Conservation (phyloP, 768 basidiomycete species). For the Tricholoma bakamatsutake region DNA sequence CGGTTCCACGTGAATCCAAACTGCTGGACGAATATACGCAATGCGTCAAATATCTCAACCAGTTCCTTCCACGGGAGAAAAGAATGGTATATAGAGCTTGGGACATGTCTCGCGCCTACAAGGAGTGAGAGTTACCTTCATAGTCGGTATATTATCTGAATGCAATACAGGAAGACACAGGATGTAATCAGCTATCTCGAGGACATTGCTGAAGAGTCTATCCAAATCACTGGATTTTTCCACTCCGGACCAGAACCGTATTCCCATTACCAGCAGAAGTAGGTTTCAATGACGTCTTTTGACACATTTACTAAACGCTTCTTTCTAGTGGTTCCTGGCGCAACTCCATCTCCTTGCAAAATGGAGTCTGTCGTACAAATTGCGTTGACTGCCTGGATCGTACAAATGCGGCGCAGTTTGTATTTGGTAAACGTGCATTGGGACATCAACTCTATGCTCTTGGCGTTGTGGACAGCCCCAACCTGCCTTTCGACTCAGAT, state of each 20-base stretch:
- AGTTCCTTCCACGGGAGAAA: conserved; percentile 82
- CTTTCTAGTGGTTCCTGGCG: conserved; percentile 46
- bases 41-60: conserved; percentile 90
- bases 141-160: not conserved
- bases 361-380: conserved; percentile 88
- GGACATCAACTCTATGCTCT: conserved; percentile 95
- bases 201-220: conserved; percentile 90
- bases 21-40: conserved; percentile 86
- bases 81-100: conserved; percentile 90
- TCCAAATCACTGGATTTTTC: conserved; percentile 90
- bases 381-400: conserved; percentile 97
- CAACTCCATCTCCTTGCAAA: conserved; percentile 72
- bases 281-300: conserved; percentile 16
- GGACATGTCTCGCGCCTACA: conserved; percentile 95
- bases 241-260: conserved; percentile 89
- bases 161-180: conserved; percentile 68
- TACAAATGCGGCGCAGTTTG: conserved; percentile 95
- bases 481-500: conserved; percentile 87
- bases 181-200: conserved; percentile 95
- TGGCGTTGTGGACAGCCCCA: conserved; percentile 80
- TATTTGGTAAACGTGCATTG: conserved; percentile 90
- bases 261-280: conserved; percentile 51
- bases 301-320: not conserved
- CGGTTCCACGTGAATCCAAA: conserved; percentile 82
- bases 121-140: conserved; percentile 53